Conservation (phyloP, 148 eudicot genomes). For the Diospyros lotus region DNA sequence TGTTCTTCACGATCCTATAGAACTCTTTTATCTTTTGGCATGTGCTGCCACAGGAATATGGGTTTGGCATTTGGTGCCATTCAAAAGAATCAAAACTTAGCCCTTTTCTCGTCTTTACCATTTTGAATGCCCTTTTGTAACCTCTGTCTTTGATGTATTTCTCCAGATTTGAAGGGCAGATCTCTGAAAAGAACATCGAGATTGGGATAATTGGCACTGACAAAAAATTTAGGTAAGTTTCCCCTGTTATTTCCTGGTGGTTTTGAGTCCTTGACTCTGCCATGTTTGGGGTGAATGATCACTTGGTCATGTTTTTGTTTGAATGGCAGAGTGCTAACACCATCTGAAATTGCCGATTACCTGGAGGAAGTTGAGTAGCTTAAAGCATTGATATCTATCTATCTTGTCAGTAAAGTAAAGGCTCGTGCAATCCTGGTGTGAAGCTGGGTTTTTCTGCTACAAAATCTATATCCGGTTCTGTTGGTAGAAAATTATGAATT, state of each 20-base stretch:
- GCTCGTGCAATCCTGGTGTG: no score
- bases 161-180: constrained; percentile 91
- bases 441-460: no score
- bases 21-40: neutral
- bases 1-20: neutral
- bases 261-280: neutral
- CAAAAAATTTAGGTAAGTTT: constrained; percentile 67
- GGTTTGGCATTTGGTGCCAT: neutral
- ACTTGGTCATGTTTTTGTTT: neutral
- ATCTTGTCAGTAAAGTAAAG: no score
- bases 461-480: no score
- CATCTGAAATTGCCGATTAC: constrained; percentile 94
- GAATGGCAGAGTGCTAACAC: constrained; percentile 75
- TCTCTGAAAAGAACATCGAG: constrained; percentile 86
- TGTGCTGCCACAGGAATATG: neutral
- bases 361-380: constrained; percentile 78
- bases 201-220: constrained; percentile 87
- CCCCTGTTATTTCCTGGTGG: neutral
- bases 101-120: neutral
- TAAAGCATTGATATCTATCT: no score
- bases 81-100: neutral
- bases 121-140: no score
- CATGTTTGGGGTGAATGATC: neutral
- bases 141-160: neutral
- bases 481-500: no score